Base-by-base conservation (phyloP, 2,329 filamentous ascomycete genomes). In the Mycosphaerelloides madeirae region DNA sequence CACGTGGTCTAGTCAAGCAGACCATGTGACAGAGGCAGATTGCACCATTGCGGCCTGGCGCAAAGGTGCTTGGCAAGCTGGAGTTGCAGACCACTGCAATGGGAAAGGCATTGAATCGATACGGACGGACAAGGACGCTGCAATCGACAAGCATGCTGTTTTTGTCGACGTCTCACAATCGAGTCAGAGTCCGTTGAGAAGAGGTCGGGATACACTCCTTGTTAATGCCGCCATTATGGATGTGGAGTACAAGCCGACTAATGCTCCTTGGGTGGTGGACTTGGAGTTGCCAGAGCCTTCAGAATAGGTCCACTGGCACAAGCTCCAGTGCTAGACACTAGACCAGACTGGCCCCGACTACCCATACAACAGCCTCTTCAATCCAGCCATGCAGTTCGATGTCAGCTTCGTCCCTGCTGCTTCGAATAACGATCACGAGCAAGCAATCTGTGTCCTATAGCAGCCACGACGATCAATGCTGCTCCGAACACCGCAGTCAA, bases 171-270 rank as follows among this genome's bases (percentile, higher is more conserved):
- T 56, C 1, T 50, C 50, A 3, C 51, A 44, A 6, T 38, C 41
- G 0, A 49, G 56, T 31, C 29, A 54, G 13, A 43, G 40, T n/a
- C 46, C 60, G 47, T 49, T 78, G 43, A 53, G 55, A 36, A 63
- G 66, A 40, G 76, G 76, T 0, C 60, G 69, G 43, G 74, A 80
- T 59, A 80, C 77, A 3, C 46, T 79, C 31, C 74, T 80, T 62
- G 68, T 80, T 9, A 81, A 81, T 63, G 77, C 77, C 2, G 75
- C 75, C 53, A 74, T 81, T 38, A 74, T 79, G 66, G 70, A 70
- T 29, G 57, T 74, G 11, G 49, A 50, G 11, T 43, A 50, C 31
- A 56, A 61, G 28, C 69, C 76, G 6, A 50, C 60, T 22, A 75
- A 81, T 60, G 73, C 69, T 29, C 75, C 77, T 1, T 80, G 76